Evolutionary conservation across 2,329 filamentous ascomycete species (phyloP).

Genomic region (Paraconiothyrium brasiliense): DNA sequence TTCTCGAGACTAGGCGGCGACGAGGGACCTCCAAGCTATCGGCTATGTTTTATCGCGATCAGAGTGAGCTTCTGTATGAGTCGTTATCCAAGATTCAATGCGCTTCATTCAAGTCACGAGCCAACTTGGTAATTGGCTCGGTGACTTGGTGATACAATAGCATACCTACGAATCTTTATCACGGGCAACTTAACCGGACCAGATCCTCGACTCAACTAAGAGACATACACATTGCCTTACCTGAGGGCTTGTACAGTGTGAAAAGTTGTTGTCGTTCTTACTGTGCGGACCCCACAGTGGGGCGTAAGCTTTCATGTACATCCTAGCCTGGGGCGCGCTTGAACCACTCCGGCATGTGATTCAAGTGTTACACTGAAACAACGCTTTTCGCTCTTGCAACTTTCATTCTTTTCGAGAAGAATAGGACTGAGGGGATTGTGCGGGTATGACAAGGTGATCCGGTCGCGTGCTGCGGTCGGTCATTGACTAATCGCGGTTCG

Average conservation of each 20-base stretch:
- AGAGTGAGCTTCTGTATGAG: background rate
- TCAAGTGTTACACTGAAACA: conserved; percentile 1
- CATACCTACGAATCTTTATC: background rate
- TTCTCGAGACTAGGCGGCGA: no score
- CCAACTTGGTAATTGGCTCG: background rate
- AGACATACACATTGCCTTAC: background rate
- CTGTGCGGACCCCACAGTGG: conserved; percentile 5
- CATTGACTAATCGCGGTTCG: no score
- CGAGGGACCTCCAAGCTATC: background rate
- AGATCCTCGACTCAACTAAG: background rate
- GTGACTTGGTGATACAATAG: background rate
- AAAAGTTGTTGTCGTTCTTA: background rate
- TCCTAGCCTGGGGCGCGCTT: background rate
- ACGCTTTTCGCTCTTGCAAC: conserved; percentile 12
- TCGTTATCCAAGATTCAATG: background rate
- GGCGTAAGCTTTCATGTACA: background rate
- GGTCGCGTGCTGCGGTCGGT: no score
- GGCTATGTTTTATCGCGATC: background rate
- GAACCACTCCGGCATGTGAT: background rate
- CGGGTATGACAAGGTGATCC: background rate
- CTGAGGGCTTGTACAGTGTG: background rate
- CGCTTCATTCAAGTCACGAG: background rate
- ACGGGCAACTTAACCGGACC: background rate
- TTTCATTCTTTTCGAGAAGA: no score
- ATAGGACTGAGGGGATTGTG: no score